Evolutionary conservation across 768 basidiomycete species (phyloP).

Genomic region (Basidioascus undulatus): DNA sequence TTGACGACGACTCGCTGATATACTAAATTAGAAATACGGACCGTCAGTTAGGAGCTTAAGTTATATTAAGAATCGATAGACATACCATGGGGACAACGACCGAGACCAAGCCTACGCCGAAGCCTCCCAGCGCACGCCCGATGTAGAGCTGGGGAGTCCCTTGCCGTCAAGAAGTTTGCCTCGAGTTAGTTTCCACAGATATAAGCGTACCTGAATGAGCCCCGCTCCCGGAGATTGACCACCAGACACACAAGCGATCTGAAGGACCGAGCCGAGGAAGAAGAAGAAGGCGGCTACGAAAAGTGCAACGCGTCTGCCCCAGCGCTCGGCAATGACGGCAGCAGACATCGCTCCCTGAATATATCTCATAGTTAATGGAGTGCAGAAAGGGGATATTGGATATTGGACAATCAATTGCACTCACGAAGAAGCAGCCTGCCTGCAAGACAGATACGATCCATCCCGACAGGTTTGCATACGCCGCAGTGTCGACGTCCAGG

Average conservation of each 20-base stretch:
- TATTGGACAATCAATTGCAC: too few species aligned
- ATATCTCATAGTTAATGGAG: neutral
- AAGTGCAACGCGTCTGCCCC: constrained; percentile 27
- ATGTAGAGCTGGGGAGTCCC: too few species aligned
- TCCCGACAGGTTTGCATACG: constrained; percentile 24
- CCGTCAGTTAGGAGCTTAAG: too few species aligned
- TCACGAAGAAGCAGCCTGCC: constrained; percentile 22
- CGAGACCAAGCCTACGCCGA: constrained; percentile 8
- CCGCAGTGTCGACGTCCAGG: constrained; percentile 20
- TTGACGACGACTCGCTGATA: constrained; percentile 29
- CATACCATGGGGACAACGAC: constrained; percentile 24
- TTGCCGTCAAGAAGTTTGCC: too few species aligned
- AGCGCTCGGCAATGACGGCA: constrained; percentile 22
- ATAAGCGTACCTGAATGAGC: too few species aligned
- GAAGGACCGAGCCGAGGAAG: constrained; percentile 27
- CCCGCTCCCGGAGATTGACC: constrained; percentile 19
- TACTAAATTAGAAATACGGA: too few species aligned
- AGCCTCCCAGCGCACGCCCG: constrained; percentile 1
- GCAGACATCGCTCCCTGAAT: constrained; percentile 22
- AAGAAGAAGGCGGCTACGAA: constrained; percentile 26
- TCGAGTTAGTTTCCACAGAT: too few species aligned
- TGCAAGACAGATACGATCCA: constrained; percentile 32
- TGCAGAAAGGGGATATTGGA: neutral
- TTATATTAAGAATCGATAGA: too few species aligned
- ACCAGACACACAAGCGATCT: constrained; percentile 24